Base-by-base conservation (phyloP, 352 stramenopile genomes). In the Globisporangium takayamanum region DNA sequence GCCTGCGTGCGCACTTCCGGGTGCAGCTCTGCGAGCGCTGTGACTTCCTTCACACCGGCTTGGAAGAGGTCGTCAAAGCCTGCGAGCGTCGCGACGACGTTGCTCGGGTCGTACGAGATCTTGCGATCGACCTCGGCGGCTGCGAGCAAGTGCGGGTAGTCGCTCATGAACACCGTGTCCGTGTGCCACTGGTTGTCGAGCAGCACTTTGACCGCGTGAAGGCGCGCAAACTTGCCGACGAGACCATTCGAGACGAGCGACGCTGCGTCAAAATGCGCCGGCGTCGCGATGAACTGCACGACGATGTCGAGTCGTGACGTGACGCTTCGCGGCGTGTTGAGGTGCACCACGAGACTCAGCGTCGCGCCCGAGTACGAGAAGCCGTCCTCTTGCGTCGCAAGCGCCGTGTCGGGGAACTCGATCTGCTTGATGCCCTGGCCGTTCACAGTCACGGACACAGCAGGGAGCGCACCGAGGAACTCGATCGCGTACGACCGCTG, bases 181-280 rank as follows among this genome's bases (percentile, higher is more conserved):
- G 46, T 50, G 36, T 47, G 49, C 63, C 63, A 67, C 51, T 73
- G 65, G 41, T 65, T 58, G 41, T 75, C 68, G 52, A 75, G 45
- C 16, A 75, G 55, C 16, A 51, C 45, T 30, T 75, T 75, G n/a
- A 68, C 65, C 11, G 45, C 51, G 33, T 70, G 65, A 8, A 75
- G 47, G 8, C 68, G 66, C 14, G 65, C 57, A 22, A 75, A 70
- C 44, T 60, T 58, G 25, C 65, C 68, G 20, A 70, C 52, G 16
- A 68, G 57, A 12, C 62, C 66, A 22, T 62, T 51, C 25, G 42
- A 54, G 22, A 64, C 18, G 16, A 73, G 36, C 8, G 48, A 44
- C 3, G 64, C 46, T 10, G 22, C 37, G 33, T 59, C 48, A 33
- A 66, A 55, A 12, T 45, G 44, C 25, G 45, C 11, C 2, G 49